Conservation (phyloP, 495 filamentous ascomycete genomes). For the Podospora anserina region DNA sequence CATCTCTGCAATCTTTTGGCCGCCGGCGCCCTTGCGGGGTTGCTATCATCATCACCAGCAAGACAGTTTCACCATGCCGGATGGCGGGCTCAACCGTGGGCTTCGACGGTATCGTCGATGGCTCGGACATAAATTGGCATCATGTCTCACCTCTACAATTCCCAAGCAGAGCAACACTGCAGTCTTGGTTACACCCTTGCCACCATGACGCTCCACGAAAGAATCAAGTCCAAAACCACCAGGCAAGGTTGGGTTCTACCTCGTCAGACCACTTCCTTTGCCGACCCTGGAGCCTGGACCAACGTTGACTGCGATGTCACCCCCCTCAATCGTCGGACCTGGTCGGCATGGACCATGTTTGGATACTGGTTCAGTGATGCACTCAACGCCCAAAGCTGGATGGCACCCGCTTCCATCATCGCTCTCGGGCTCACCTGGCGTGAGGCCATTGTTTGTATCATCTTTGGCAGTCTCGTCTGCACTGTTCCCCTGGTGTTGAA, state of each 20-base stretch:
- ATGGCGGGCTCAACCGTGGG: too few species aligned
- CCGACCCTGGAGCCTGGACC: conserved; percentile 37
- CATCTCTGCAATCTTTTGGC: too few species aligned
- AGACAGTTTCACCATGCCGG: too few species aligned
- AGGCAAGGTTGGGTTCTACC: conserved; percentile 43
- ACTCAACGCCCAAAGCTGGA: conserved; percentile 44
- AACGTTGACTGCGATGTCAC: conserved; percentile 48
- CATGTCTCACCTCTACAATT: background rate
- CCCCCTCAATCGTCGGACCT: conserved; percentile 42
- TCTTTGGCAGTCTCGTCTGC: conserved; percentile 37
- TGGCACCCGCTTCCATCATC: conserved; percentile 44
- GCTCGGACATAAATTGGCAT: background rate
- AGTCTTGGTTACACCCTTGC: conserved; percentile 3
- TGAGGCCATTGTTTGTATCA: conserved; percentile 42
- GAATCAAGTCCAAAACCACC: conserved; percentile 32
- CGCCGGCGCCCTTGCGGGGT: too few species aligned
- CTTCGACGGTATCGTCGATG: too few species aligned
- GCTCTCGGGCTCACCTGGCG: conserved; percentile 50
- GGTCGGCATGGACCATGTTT: conserved; percentile 40
- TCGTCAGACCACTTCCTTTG: conserved; percentile 35
- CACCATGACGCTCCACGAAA: conserved; percentile 24
- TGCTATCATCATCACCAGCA: too few species aligned
- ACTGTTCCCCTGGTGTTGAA: conserved; percentile 48
- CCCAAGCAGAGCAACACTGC: background rate
- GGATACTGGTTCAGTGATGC: conserved; percentile 50